Evolutionary conservation across 1,139 yeast genomes (phyloP).

Genomic region (Schizosaccharomyces versatilis): DNA sequence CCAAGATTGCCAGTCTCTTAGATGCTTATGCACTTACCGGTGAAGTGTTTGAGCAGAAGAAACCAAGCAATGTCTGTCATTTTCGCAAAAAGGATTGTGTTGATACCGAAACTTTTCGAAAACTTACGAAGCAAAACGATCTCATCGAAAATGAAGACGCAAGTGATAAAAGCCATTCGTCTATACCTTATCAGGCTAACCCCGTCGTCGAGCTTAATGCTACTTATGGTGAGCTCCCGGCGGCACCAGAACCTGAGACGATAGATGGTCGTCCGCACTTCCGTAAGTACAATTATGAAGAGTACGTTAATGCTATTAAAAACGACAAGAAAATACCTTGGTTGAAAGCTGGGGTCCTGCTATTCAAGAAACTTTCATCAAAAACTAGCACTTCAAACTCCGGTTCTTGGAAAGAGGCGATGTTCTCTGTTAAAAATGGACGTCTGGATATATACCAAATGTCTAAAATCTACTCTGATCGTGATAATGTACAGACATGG

Average conservation of each 20-base stretch:
- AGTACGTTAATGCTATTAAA: not conserved
- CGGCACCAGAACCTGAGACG: not conserved
- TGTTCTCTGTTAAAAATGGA: not conserved
- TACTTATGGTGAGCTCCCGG: too few relatives aligned
- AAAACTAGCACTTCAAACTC: not conserved
- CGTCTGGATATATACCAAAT: not conserved
- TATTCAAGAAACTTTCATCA: not conserved
- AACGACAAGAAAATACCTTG: not conserved
- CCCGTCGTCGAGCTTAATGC: too few relatives aligned
- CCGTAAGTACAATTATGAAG: not conserved
- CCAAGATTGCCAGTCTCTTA: too few relatives aligned
- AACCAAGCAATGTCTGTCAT: too few relatives aligned
- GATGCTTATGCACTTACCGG: too few relatives aligned
- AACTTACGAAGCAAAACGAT: too few relatives aligned
- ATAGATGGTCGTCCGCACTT: conserved; percentile 1
- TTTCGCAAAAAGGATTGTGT: too few relatives aligned
- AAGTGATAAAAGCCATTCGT: too few relatives aligned
- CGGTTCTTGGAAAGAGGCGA: not conserved
- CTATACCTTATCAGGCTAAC: too few relatives aligned
- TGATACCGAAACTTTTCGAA: too few relatives aligned
- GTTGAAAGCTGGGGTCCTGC: not conserved
- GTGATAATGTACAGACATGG: not conserved
- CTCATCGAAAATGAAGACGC: too few relatives aligned
- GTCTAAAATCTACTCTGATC: not conserved
- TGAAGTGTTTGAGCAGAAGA: too few relatives aligned